A percentile compares a stretch with the other conserved stretches of the same genome.
Conservation (phyloP, 345 rosid species). For the Lepidium aucheri region DNA sequence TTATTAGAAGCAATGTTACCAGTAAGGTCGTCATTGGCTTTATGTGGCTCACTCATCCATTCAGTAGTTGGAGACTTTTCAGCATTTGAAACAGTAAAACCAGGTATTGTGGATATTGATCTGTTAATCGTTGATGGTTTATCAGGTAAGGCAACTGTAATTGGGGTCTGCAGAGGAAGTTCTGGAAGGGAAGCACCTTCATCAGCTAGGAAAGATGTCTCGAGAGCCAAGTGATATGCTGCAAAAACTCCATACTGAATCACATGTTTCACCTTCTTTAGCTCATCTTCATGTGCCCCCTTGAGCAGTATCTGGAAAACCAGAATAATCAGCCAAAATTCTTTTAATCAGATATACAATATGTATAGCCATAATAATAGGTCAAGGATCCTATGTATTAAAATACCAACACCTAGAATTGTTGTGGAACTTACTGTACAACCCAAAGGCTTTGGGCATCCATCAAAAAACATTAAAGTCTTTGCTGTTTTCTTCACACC, state of each 20-base stretch:
- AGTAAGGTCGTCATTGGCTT: constrained; percentile 24
- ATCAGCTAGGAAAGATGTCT: constrained; percentile 95
- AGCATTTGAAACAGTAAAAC: constrained; percentile 41
- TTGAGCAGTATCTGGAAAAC: constrained; percentile 73
- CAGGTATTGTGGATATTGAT: constrained; percentile 86
- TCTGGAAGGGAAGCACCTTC: constrained; percentile 98
- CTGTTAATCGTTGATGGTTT: constrained; percentile 64
- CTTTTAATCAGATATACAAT: neutral
- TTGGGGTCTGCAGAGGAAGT: constrained; percentile 69
- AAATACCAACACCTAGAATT: neutral
- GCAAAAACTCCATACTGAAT: constrained; percentile 97
- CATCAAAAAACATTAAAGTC: constrained; percentile 92
- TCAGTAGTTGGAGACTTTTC: constrained; percentile 38
- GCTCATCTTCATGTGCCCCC: constrained; percentile 86
- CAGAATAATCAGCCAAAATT: constrained; percentile 16
- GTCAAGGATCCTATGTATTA: neutral
- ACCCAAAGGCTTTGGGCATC: constrained; percentile 96
- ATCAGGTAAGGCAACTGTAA: constrained; percentile 84
- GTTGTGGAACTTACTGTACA: constrained; percentile 69
- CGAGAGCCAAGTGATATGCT: constrained; percentile 95
- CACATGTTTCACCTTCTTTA: constrained; percentile 94
- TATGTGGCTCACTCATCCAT: constrained; percentile 33
- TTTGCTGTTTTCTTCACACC: constrained; percentile 65
- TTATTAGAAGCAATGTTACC: constrained; percentile 19
- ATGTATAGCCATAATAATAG: constrained; percentile 6